Percentiles rank a stretch among this genome's conserved stretches.
phyloP scores from a whole-genome alignment of 1,139 yeast species.

The Candida pseudoviswanathii region DNA sequence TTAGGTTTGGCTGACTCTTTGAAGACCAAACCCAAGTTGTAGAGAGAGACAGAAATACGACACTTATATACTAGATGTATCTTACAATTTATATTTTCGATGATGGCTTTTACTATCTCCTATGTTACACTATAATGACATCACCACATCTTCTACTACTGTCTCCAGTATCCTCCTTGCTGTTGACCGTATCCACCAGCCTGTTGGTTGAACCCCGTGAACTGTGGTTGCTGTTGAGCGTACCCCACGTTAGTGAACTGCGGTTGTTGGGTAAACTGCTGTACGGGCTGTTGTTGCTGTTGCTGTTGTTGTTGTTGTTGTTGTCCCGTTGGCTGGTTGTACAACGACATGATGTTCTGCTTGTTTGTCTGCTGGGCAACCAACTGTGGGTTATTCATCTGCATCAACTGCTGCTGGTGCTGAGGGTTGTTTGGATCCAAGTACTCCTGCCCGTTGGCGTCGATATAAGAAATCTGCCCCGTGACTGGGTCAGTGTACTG shows the following conservation, averaged over 20 bases:
- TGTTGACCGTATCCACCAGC: constrained; percentile 18
- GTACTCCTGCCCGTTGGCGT: constrained; percentile 60
- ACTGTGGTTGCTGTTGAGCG: constrained; percentile 19
- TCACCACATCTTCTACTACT: constrained; percentile 1
- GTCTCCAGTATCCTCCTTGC: constrained; percentile 17
- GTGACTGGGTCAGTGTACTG: constrained; percentile 67
- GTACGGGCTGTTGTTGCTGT: constrained; percentile 23
- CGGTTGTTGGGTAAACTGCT: constrained; percentile 20
- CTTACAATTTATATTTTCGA: not conserved
- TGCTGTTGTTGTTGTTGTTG: constrained; percentile 23
- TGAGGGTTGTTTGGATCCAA: constrained; percentile 56
- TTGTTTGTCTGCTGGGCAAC: constrained; percentile 48
- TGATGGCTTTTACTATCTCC: not conserved
- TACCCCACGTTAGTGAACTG: constrained; percentile 14
- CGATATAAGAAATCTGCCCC: constrained; percentile 61
- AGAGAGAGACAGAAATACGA: constrained; percentile 7
- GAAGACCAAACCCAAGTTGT: constrained; percentile 32
- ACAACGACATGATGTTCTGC: constrained; percentile 44
- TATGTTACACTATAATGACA: not conserved
- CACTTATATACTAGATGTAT: not conserved
- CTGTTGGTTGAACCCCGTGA: constrained; percentile 12
- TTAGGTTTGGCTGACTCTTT: constrained; percentile 39
- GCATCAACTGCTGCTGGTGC: constrained; percentile 52
- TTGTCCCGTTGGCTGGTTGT: constrained; percentile 37
- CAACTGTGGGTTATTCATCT: constrained; percentile 46